Base-by-base conservation (phyloP, 768 basidiomycete species). In the Saitozyma sp. region DNA sequence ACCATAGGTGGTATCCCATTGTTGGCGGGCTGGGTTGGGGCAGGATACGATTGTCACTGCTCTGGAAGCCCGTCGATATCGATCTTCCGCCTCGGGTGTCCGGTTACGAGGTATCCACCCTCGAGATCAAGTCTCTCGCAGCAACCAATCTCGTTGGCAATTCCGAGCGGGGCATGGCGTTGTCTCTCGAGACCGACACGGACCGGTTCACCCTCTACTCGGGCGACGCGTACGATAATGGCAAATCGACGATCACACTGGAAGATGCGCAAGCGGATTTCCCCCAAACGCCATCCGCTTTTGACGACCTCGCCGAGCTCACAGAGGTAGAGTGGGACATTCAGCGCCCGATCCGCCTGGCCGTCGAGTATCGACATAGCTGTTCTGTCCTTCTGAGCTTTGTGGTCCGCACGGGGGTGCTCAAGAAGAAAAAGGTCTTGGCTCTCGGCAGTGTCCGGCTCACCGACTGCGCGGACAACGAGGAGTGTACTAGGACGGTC, bases 51-150 rank as follows among this genome's bases (percentile, higher is more conserved):
- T 46, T 80, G 7, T 78, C 78, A 0, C 61, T 78, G 1, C 67
- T 80, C 0, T 80, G 77, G 74, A 80, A 79, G 60, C 69, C 78
- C 1, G 56, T 80, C 45, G 78, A 80, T 41, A 69, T 78, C 37
- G 13, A 54, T 16, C 66, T 80, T 2, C 77, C 79, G 6, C 61
- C 58, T 0, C 65, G 68, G 16, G 61, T 78, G 40, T 69, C 69
- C 10, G 78, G 74, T 6, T 79, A 68, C 65, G 80, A 80, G 38
- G 62, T 75, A 1, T 72, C 75, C 0, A 74, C 78, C 0, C 59
- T 78, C 19, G 65, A 69, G 13, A 58, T 80, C 43, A 63, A 68
- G n/a, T 59, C 66, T 9, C 50, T 70, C 42, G 17, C 56, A 20
- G 57, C 67, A 11, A 63, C 71, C 16, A 61, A 69, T 42, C 20